These are phyloP conservation scores for Toxoplasma gondii DNA, from an alignment of 169 alveolate species.

Conservation along the genomic window DNA sequence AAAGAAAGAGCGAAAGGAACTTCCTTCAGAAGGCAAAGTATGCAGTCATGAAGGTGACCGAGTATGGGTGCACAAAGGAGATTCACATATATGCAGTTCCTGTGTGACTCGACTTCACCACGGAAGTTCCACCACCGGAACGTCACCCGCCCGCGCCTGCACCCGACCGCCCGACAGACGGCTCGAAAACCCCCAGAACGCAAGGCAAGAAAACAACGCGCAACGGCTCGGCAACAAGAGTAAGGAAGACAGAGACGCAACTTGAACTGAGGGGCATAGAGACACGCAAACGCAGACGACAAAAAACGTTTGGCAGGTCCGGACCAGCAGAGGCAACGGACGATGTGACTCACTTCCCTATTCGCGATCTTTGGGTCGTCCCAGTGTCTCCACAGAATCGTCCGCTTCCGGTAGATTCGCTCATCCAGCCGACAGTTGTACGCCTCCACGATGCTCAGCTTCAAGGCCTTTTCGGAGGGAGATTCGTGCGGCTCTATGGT, in stretches of 20 bases:
- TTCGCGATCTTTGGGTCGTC: conserved; percentile 82
- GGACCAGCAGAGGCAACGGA: background rate
- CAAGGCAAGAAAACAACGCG: no score
- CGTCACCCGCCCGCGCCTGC: no score
- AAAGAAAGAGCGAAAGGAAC: background rate
- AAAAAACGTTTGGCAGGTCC: no score
- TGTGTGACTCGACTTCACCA: no score
- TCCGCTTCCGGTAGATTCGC: conserved; percentile 85
- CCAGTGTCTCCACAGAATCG: conserved; percentile 81
- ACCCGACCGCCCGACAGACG: no score
- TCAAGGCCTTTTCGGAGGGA: conserved; percentile 45
- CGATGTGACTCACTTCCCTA: conserved; percentile 80
- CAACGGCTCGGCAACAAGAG: no score
- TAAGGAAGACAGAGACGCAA: no score
- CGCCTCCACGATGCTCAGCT: conserved; percentile 69
- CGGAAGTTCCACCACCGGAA: no score
- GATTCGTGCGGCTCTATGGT: conserved; percentile 85
- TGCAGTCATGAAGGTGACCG: background rate
- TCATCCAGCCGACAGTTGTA: conserved; percentile 90
- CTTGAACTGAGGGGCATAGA: no score
- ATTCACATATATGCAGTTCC: background rate
- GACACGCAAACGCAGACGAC: no score
- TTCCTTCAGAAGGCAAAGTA: background rate
- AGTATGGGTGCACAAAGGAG: background rate
- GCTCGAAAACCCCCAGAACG: no score